These are phyloP conservation scores for Acorus calamus DNA, from an alignment of 106 monocot genomes.

Conservation along the genomic window DNA sequence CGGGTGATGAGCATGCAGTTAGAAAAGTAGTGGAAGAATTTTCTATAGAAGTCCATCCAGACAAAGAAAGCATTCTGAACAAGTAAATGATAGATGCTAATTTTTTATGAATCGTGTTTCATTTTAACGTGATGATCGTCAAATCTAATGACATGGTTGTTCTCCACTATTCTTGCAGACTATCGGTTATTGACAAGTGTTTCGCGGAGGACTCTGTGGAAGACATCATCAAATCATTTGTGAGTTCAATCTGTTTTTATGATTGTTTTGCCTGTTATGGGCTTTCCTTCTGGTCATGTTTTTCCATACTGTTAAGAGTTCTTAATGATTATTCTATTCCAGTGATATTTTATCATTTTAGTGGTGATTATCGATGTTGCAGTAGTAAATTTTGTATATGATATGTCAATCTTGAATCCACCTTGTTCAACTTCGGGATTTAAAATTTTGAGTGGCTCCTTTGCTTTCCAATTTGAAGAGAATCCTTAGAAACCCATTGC, in stretches of 20 bases:
- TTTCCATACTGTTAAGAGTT: too few relatives aligned
- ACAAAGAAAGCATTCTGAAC: conserved; percentile 64
- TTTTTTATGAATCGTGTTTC: not conserved
- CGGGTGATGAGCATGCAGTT: conserved; percentile 44
- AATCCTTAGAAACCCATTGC: too few relatives aligned
- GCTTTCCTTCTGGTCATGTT: too few relatives aligned
- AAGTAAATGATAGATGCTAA: conserved; percentile 29
- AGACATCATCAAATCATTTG: conserved; percentile 71
- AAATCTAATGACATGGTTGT: too few relatives aligned
- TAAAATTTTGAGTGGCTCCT: too few relatives aligned
- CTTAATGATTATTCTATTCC: too few relatives aligned
- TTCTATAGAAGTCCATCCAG: conserved; percentile 40
- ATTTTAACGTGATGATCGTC: not conserved
- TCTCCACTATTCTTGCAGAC: conserved; percentile 27
- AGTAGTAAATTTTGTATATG: too few relatives aligned
- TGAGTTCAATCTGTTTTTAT: conserved; percentile 21
- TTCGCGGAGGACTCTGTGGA: conserved; percentile 71
- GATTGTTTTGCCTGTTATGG: too few relatives aligned
- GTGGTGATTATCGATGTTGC: not conserved
- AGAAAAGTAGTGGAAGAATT: conserved; percentile 55
- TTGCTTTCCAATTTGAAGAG: too few relatives aligned
- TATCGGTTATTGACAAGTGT: conserved; percentile 67
- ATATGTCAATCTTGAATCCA: too few relatives aligned
- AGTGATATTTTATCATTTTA: not conserved
- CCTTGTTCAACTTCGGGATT: too few relatives aligned